Evolutionary conservation across 2,329 filamentous ascomycete genomes (phyloP), one percentile per base, ranked within the genome.

Genomic region (Ilyonectria destructans): DNA sequence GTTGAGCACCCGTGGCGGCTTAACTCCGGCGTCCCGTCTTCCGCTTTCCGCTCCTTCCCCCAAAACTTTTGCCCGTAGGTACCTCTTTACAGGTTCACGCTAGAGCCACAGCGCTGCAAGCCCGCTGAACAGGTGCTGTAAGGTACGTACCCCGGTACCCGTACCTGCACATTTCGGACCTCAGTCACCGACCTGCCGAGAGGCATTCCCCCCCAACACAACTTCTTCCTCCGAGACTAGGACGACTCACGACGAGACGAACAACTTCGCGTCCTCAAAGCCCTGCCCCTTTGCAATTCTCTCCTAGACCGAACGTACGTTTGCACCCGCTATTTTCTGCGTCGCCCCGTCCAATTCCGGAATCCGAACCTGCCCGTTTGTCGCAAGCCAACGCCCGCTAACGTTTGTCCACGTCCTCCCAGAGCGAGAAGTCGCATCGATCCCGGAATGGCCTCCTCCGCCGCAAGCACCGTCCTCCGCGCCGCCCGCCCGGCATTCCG

Each of bases 401-500:
- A 52, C 49, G 2, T 23, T 21, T 35, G n/a, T 43, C 31, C 49
- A n/a, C 49, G 17, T 52, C 29, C 7, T 12, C n/a, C n/a, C 10
- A 19, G 29, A 54, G 51, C 51, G 51, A 31, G 51, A 33, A 33
- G 51, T 45, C 23, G 59, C 35, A 45, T 43, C 26, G 49, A 40
- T 21, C 40, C 51, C 51, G 58, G 31, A 54, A 62, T 62, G 58
- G 58, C 58, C 61, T 71, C 84, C 70, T 81, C 85, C 73, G 82
- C 86, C 74, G 82, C 85, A 46, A 83, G 80, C 71, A 82, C 82
- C 77, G 78, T 89, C 77, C 82, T 88, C 82, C 86, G 85, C 81
- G 85, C 85, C 76, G 82, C 85, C 78, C 86, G 87, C 77, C 89
- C 88, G 58, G 79, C 85, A 74, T 86, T 90, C 84, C 85, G 85